phyloP scores from a whole-genome alignment of 2,329 filamentous ascomycete genomes.

The Mycosphaerella arachidis region DNA sequence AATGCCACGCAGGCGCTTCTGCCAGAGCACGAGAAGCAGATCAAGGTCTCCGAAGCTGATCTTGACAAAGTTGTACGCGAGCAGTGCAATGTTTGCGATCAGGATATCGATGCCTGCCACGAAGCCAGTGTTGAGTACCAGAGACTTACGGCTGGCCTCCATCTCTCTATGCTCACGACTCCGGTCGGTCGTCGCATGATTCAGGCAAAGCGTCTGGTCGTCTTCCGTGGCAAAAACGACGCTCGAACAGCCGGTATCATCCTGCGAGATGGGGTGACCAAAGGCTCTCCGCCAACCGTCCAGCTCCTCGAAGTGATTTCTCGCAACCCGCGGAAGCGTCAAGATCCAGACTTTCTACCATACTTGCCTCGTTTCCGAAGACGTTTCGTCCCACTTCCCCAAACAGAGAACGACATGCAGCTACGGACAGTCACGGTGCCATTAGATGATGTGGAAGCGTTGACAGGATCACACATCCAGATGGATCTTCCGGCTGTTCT shows the following conservation, averaged over 20 bases:
- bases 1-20: slow-evolving; percentile 92
- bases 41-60: slow-evolving; percentile 87
- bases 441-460: slow-evolving; percentile 74
- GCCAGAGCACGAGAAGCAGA: slow-evolving; percentile 91
- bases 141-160: slow-evolving; percentile 73
- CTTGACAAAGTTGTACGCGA: slow-evolving; percentile 86
- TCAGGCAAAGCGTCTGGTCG: slow-evolving; percentile 66
- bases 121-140: slow-evolving; percentile 75
- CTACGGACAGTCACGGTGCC: slow-evolving; percentile 66
- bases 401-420: slow-evolving; percentile 61
- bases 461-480: slow-evolving; percentile 62
- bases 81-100: slow-evolving; percentile 74
- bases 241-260: slow-evolving; percentile 78
- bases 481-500: slow-evolving; percentile 38
- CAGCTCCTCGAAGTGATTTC: slow-evolving; percentile 71
- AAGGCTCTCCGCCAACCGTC: slow-evolving; percentile 62
- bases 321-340: slow-evolving; percentile 60
- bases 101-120: slow-evolving; percentile 75
- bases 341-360: slow-evolving; percentile 80
- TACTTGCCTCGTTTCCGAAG: slow-evolving; percentile 69
- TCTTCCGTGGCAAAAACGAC: slow-evolving; percentile 74
- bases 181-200: slow-evolving; percentile 79
- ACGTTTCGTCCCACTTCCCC: slow-evolving; percentile 64
- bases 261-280: slow-evolving; percentile 67
- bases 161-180: slow-evolving; percentile 71